Conservation (phyloP, 1,284 basidiomycete genomes). For the Naganishia liquefaciens region DNA sequence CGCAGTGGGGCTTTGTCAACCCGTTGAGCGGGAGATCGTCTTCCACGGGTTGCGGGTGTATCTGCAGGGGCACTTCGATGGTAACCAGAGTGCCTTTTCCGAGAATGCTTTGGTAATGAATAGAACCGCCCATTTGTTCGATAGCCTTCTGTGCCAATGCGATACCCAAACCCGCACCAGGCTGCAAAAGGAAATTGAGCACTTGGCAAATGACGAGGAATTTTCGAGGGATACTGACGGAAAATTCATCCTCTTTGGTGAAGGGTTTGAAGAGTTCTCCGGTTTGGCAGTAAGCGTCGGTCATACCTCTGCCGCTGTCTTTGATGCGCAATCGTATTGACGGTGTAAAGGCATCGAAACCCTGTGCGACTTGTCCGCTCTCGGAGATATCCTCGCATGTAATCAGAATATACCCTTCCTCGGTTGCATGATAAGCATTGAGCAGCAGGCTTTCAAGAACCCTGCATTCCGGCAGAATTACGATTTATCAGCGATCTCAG, state of each 20-base stretch:
- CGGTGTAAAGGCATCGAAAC: constrained; percentile 29
- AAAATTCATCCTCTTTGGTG: constrained; percentile 36
- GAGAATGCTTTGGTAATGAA: constrained; percentile 36
- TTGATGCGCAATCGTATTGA: constrained; percentile 44
- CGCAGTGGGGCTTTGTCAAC: constrained; percentile 19
- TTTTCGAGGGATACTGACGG: constrained; percentile 3
- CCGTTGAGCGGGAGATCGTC: constrained; percentile 35
- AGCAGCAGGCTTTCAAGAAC: constrained; percentile 21
- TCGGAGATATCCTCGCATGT: constrained; percentile 30
- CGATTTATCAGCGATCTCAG: no score
- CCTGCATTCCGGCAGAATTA: neutral
- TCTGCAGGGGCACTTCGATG: constrained; percentile 39
- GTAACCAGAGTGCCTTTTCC: constrained; percentile 41
- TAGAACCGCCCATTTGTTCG: constrained; percentile 40
- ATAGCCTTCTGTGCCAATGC: constrained; percentile 41
- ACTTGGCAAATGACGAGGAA: neutral
- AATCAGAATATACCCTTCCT: constrained; percentile 25
- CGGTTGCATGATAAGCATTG: constrained; percentile 31
- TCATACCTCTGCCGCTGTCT: constrained; percentile 46
- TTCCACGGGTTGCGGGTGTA: constrained; percentile 35
- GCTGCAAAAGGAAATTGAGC: constrained; percentile 3
- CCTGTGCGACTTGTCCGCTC: neutral
- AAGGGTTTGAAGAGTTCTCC: constrained; percentile 39
- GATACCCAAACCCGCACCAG: constrained; percentile 40
- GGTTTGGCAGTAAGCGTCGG: constrained; percentile 36